Percentiles rank a stretch among this genome's conserved stretches.
These are phyloP conservation scores for Mycena sp. DNA, from an alignment of 1,284 basidiomycete genomes.

Conservation along the genomic window DNA sequence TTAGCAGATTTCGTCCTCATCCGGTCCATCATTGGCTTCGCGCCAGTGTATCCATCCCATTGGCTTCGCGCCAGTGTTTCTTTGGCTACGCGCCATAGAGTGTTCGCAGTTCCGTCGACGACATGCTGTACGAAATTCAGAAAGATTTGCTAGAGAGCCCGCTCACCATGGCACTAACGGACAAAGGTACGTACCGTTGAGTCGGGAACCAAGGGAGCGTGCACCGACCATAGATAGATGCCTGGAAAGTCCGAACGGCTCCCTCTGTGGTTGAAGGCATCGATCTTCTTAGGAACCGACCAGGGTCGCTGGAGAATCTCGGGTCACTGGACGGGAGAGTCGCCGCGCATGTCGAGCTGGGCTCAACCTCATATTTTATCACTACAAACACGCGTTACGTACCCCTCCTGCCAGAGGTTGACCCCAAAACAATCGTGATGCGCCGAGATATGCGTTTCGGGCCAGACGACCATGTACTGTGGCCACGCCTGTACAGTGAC, in stretches of 20 bases:
- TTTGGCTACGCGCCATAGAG: background rate
- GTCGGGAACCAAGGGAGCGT: background rate
- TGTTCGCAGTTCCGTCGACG: background rate
- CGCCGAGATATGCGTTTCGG: background rate
- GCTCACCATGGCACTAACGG: slow-evolving; percentile 20
- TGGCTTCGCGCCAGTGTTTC: background rate
- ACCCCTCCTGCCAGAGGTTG: background rate
- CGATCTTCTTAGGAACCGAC: background rate
- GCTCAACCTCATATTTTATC: background rate
- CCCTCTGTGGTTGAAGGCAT: slow-evolving; percentile 3
- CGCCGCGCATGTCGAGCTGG: slow-evolving; percentile 5
- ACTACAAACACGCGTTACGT: slow-evolving; percentile 15
- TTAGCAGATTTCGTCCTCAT: no score
- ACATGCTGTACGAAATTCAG: background rate
- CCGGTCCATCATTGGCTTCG: background rate
- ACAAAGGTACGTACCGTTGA: slow-evolving; percentile 3
- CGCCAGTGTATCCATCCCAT: slow-evolving; percentile 1
- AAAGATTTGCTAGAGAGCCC: slow-evolving; percentile 12
- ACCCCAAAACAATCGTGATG: background rate
- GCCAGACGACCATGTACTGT: slow-evolving; percentile 3
- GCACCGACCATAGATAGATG: slow-evolving; percentile 10
- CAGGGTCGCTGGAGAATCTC: background rate
- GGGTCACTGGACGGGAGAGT: slow-evolving; percentile 1
- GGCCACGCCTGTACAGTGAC: background rate
- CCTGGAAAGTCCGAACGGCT: slow-evolving; percentile 14